phyloP scores from a whole-genome alignment of 805 yeast genomes.

The Blastobotrys mokoenaii region DNA sequence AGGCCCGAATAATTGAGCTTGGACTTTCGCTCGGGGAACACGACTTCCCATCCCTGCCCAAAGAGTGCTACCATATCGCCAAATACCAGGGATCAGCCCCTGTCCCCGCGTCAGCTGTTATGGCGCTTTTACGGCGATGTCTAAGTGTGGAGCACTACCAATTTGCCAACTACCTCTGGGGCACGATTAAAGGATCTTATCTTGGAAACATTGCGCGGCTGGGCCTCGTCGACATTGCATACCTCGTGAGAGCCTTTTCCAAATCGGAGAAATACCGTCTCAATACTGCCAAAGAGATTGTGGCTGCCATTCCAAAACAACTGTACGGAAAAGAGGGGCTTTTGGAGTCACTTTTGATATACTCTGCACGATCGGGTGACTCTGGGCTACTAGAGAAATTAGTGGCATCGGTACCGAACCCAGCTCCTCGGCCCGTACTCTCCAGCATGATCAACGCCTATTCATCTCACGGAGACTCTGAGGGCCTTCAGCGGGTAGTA shows the following conservation, averaged over 20 bases:
- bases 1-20: neutral
- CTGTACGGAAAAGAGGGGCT: conserved; percentile 13
- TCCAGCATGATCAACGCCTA: conserved; percentile 15
- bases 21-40: neutral
- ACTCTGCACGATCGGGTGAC: conserved; percentile 14
- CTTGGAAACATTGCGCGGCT: neutral
- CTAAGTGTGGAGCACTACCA: conserved; percentile 3
- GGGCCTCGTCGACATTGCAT: conserved; percentile 8
- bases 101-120: too few relatives aligned
- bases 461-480: conserved; percentile 12
- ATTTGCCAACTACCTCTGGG: conserved; percentile 8
- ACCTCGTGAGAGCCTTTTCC: conserved; percentile 14
- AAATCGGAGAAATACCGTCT: conserved; percentile 8
- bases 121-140: neutral
- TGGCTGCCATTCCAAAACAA: conserved; percentile 7
- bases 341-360: conserved; percentile 17
- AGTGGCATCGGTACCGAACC: conserved; percentile 8
- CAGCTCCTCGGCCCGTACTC: conserved; percentile 13
- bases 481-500: conserved; percentile 16
- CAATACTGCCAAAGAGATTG: conserved; percentile 10
- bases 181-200: conserved; percentile 1
- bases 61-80: too few relatives aligned
- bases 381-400: conserved; percentile 12
- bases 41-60: too few relatives aligned
- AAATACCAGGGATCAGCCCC: too few relatives aligned